Evolutionary conservation across 495 filamentous ascomycete species (phyloP).

Genomic region (Penicilliopsis zonata): DNA sequence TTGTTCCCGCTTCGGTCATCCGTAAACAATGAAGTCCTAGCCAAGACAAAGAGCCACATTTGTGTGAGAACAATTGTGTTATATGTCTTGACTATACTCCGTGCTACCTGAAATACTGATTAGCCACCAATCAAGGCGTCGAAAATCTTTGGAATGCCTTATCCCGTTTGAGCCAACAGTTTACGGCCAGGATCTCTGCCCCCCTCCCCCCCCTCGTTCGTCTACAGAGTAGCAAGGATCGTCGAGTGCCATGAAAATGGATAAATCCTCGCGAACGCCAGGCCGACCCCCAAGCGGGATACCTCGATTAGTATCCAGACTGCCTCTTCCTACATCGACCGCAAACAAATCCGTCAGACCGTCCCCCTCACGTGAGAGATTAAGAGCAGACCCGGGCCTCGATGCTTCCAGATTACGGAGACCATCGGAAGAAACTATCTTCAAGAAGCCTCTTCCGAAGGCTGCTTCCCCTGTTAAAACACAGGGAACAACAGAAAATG

Average conservation of each 20-base stretch:
- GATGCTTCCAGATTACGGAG: constrained; percentile 22
- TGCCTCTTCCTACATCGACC: constrained; percentile 29
- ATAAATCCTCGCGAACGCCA: constrained; percentile 18
- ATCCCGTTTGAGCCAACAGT: too few species aligned
- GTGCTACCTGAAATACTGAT: too few species aligned
- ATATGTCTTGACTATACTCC: too few species aligned
- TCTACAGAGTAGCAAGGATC: too few species aligned
- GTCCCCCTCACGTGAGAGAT: constrained; percentile 33
- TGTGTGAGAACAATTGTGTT: too few species aligned
- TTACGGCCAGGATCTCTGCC: too few species aligned
- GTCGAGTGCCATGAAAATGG: constrained; percentile 14
- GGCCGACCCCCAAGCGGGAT: constrained; percentile 23
- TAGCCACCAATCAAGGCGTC: too few species aligned
- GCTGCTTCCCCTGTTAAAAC: constrained; percentile 14
- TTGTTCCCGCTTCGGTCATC: too few species aligned
- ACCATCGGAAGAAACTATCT: constrained; percentile 29
- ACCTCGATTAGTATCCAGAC: constrained; percentile 27
- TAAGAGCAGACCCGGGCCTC: constrained; percentile 29
- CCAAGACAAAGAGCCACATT: too few species aligned
- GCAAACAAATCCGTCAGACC: constrained; percentile 23
- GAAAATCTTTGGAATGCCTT: too few species aligned
- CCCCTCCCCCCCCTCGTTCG: too few species aligned
- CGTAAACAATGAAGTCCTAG: too few species aligned
- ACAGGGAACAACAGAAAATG: constrained; percentile 5
- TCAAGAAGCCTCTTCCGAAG: constrained; percentile 22